Base-by-base conservation (phyloP, 129 eudicot genomes). In the Pulicaria dysenterica region DNA sequence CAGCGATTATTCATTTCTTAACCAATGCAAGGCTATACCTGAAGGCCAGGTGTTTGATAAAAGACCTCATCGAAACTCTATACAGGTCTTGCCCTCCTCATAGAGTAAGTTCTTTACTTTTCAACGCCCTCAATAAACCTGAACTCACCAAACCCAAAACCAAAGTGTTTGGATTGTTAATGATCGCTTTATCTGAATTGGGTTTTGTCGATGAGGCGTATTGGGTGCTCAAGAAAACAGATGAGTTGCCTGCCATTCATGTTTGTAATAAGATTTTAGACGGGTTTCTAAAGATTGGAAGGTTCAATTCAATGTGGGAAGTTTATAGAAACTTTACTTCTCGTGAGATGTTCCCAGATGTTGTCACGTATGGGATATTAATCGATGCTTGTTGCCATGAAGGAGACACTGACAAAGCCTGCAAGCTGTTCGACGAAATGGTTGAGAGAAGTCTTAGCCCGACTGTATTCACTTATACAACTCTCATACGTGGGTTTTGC, bases 21-120 rank as follows among this genome's bases (percentile, higher is more conserved):
- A 84, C 86, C 55, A 44, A 67, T 8, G 87, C 81, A 56, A 90
- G 83, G 43, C 46, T 81, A 50, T 94, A 87, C 79, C 58, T 82
- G 70, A 49, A 87, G 72, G 96, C 98, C 8, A 90, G 91, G 82
- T 87, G 92, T 86, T 90, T 94, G 95, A 87, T 88, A 56, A 86
- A 90, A 90, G 76, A 44, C 85, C 90, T 90, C 86, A 78, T 88
- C 8, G 83, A 90, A 76, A 64, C 75, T 13, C 73, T 94, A 39
- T 73, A 41, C 2, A 79, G 73, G 34, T 84, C 83, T 39, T 80
- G 87, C 71, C 55, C 74, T 15, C 87, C 89, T 40, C 74, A 46
- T 14, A 77, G 83, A 39, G 75, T 70, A 2, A 82, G 84, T 80
- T 78, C 86, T 10, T 64, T 78, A 19, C 75, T 90, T 77, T 89